Conservation (phyloP, 1,139 yeast genomes). For the Kurtzmaniella quercitrusa region DNA sequence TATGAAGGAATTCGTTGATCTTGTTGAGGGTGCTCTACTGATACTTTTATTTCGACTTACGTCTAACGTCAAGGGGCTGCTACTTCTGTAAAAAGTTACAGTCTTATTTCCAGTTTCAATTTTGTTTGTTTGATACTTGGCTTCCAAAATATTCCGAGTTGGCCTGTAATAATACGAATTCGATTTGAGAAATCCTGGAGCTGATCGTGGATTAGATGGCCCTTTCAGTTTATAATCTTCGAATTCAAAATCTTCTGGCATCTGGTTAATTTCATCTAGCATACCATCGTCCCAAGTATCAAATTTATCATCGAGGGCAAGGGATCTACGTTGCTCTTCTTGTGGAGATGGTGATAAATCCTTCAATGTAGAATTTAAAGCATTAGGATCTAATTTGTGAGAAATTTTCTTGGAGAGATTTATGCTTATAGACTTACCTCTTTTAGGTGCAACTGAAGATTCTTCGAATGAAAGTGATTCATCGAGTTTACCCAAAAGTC, state of each 20-base stretch:
- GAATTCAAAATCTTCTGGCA: slow-evolving; percentile 60
- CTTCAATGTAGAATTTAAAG: not conserved
- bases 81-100: slow-evolving; percentile 46
- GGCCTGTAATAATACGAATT: slow-evolving; percentile 40
- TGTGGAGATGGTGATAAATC: slow-evolving; percentile 2
- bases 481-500: slow-evolving; percentile 16
- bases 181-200: slow-evolving; percentile 19
- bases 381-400: not conserved
- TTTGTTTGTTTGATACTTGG: slow-evolving; percentile 32
- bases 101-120: slow-evolving; percentile 50
- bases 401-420: not conserved
- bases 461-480: slow-evolving; percentile 3
- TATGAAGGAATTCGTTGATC: slow-evolving; percentile 24
- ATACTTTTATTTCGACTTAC: slow-evolving; percentile 15
- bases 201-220: not conserved
- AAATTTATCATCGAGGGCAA: slow-evolving; percentile 6
- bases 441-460: not conserved
- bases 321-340: not conserved
- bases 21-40: slow-evolving; percentile 26
- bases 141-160: slow-evolving; percentile 21
- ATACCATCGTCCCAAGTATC: slow-evolving; percentile 30
- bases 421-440: not conserved
- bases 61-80: slow-evolving; percentile 11
- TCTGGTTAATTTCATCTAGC: slow-evolving; percentile 51
- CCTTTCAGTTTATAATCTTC: slow-evolving; percentile 26